Base-by-base conservation (phyloP, 495 filamentous ascomycete species). In the Hypoxylon crocopeplum region DNA sequence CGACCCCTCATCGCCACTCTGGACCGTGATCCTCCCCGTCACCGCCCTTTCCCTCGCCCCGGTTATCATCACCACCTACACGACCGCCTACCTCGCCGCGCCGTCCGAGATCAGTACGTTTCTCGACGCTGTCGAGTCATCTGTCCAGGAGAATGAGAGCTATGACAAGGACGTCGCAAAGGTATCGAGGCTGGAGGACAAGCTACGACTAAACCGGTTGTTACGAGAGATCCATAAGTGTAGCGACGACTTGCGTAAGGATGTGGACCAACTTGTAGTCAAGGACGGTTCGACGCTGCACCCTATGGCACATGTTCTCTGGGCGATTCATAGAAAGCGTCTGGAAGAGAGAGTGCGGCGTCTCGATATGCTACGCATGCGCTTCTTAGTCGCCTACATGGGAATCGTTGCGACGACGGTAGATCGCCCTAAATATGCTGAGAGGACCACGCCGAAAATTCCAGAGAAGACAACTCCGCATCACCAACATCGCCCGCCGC, bases 311-410 rank as follows among this genome's bases (percentile, higher is more conserved):
- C 68, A 79, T 22, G 32, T 84, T 1, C 69, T 81, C 8, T 84
- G 81, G 81, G 79, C 78, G 1, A 60, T 53, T 36, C 75, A 77
- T 45, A 73, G 75, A 22, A 54, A 37, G 37, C 68, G 71, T 33
- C 64, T 84, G 29, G 77, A 82, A 69, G 75, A 80, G 24, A 72
- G 75, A 49, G 77, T 81, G 53, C 84, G 80, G 16, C 81, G 78
- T 5, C 73, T 88, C 66, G 86, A 90, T 55, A 72, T 81, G 56
- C 74, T 82, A 32, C 76, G 80, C 56, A 87, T 81, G 69, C 83
- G 85, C 22, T 85, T 80, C 57, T 61, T 84, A 8, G 77, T 82
- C 11, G 70, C 83, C 61, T 77, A 84, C 66, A 72, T 83, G 80
- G 71, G 82, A 48, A 67, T 83, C 57, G 72, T 84, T 48, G 69